phyloP scores from a whole-genome alignment of 108 stramenopile species.

The Pinguiococcus pyrenoidosus region DNA sequence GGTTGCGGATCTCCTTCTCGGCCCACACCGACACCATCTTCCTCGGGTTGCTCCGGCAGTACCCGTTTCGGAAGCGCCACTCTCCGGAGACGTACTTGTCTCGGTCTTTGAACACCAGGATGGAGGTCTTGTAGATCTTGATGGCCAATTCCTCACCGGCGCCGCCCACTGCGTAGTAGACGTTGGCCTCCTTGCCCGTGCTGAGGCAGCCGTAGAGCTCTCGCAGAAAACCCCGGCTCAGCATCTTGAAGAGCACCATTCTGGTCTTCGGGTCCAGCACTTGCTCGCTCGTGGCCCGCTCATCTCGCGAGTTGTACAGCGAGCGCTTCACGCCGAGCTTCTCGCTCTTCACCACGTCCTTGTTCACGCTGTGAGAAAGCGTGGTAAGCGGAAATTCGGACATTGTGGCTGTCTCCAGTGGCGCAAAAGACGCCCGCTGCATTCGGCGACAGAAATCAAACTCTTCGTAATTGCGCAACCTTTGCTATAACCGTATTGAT shows the following conservation, averaged over 20 bases:
- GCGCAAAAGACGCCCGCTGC: too few species aligned
- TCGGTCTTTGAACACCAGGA: conserved; percentile 95
- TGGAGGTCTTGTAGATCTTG: conserved; percentile 97
- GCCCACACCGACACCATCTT: conserved; percentile 98
- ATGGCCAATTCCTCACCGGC: conserved; percentile 65
- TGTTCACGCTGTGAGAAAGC: conserved; percentile 68
- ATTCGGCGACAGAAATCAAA: too few species aligned
- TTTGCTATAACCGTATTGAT: too few species aligned
- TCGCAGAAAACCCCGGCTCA: conserved; percentile 70
- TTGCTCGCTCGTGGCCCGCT: conserved; percentile 86
- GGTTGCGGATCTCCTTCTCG: conserved; percentile 96
- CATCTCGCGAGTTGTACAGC: conserved; percentile 77
- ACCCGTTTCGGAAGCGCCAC: conserved; percentile 92
- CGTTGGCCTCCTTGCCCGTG: conserved; percentile 98
- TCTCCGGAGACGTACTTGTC: conserved; percentile 97
- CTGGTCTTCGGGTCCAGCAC: conserved; percentile 84
- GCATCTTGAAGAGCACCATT: conserved; percentile 85
- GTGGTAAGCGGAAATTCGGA: too few species aligned
- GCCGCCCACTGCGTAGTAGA: conserved; percentile 64
- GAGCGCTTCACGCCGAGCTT: conserved; percentile 61
- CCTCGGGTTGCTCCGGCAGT: conserved; percentile 86
- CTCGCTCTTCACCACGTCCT: conserved; percentile 71
- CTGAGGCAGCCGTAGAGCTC: conserved; percentile 89
- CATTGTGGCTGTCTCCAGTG: too few species aligned
- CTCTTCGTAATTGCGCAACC: too few species aligned